Percentiles rank a stretch among this genome's conserved stretches.
Evolutionary conservation across 2,329 filamentous ascomycete species (phyloP).

Genomic region (Colletotrichum coccodes): DNA sequence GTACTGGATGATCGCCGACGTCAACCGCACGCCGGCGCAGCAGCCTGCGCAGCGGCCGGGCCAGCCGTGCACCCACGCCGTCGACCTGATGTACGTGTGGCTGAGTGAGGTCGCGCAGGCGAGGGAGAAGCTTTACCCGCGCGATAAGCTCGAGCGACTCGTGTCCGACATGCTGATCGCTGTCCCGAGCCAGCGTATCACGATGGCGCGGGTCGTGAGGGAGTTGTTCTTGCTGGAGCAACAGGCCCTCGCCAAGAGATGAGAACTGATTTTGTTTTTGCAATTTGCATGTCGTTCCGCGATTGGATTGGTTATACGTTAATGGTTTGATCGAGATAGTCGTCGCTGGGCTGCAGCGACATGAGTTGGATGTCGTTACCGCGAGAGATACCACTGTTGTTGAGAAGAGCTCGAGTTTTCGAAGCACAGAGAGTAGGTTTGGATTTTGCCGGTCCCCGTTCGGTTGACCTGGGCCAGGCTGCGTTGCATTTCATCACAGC

Average conservation of each 20-base stretch:
- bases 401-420: conserved; percentile 2
- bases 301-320: background rate
- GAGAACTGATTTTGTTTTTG: conserved; percentile 24
- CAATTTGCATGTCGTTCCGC: background rate
- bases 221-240: conserved; percentile 47
- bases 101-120: conserved; percentile 62
- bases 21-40: conserved; percentile 54
- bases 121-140: conserved; percentile 54
- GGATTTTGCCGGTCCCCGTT: background rate
- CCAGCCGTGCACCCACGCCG: conserved; percentile 43
- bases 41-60: conserved; percentile 41
- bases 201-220: conserved; percentile 60
- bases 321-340: background rate
- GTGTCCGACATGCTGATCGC: conserved; percentile 65
- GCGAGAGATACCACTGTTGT: conserved; percentile 34
- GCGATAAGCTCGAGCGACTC: conserved; percentile 61
- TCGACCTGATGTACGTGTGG: conserved; percentile 66
- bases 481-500: background rate
- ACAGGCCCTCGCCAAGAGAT: conserved; percentile 19
- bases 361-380: conserved; percentile 10
- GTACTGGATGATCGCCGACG: conserved; percentile 68
- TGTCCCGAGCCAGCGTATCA: conserved; percentile 62
- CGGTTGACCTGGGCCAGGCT: background rate
- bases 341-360: background rate
- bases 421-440: background rate